A percentile compares a stretch with the other conserved stretches of the same genome.
Evolutionary conservation across 2,329 filamentous ascomycete species (phyloP).

Genomic region (Didymella pomorum): DNA sequence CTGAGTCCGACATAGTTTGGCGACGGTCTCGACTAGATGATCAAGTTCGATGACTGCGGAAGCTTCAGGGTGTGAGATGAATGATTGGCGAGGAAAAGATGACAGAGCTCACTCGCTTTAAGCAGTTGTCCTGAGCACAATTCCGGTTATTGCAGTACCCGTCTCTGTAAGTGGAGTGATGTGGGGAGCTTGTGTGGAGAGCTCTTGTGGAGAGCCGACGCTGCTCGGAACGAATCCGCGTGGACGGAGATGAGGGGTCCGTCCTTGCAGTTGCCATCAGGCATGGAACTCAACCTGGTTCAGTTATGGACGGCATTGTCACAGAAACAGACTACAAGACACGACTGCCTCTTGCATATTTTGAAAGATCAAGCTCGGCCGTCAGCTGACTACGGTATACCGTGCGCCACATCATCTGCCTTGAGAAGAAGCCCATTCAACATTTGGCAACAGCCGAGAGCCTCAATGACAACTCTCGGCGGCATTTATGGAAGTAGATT

Average conservation of each 20-base stretch:
- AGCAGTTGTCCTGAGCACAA: background rate
- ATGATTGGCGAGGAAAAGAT: background rate
- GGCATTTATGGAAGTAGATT: no score
- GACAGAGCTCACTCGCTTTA: background rate
- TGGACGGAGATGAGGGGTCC: slow-evolving; percentile 8
- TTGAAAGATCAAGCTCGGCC: background rate
- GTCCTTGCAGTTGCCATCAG: background rate
- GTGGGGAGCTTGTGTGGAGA: slow-evolving; percentile 17
- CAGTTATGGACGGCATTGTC: background rate
- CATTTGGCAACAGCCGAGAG: background rate
- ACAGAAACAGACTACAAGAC: background rate
- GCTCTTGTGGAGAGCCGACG: slow-evolving; percentile 6
- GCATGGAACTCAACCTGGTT: background rate
- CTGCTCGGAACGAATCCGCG: slow-evolving; percentile 6
- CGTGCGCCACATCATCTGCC: background rate
- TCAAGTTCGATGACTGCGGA: background rate
- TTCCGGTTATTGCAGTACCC: background rate
- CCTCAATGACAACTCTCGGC: no score
- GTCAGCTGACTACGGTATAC: background rate
- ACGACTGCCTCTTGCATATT: background rate
- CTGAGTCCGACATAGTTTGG: slow-evolving; percentile 1
- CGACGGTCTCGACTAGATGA: background rate
- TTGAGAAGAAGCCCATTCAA: background rate
- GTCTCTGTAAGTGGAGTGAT: slow-evolving; percentile 3
- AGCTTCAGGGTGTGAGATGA: background rate